Percentiles rank a stretch among this genome's conserved stretches.
phyloP scores from a whole-genome alignment of 257 asterid genomes.

The Solanum medicagineum region DNA sequence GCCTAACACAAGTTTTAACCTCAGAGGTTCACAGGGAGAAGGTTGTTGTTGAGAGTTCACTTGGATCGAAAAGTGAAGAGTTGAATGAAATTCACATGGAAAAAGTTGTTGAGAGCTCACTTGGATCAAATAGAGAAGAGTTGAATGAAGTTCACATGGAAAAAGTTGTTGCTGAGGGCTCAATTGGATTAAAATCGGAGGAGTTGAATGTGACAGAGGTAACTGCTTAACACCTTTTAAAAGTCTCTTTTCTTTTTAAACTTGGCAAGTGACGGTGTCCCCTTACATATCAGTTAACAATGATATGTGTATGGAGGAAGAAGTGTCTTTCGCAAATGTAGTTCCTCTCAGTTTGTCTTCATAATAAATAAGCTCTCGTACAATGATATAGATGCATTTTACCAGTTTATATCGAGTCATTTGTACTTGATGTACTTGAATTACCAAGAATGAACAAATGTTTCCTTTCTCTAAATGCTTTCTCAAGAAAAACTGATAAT shows the following conservation, averaged over 20 bases:
- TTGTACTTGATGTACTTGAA: neutral
- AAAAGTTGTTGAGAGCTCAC: neutral
- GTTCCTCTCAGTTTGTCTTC: neutral
- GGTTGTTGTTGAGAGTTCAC: neutral
- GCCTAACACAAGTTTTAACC: conserved; percentile 19
- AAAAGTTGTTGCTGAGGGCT: neutral
- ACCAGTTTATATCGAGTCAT: neutral
- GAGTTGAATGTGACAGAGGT: conserved; percentile 31
- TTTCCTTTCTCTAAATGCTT: neutral
- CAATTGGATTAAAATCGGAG: conserved; percentile 7
- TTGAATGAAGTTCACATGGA: conserved; percentile 6
- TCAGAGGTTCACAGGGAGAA: conserved; percentile 13
- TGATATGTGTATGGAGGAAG: neutral
- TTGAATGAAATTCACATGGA: conserved; percentile 8
- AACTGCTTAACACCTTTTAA: conserved; percentile 17
- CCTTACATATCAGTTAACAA: neutral
- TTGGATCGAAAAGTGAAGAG: conserved; percentile 10
- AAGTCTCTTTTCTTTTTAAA: neutral
- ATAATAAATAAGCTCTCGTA: neutral
- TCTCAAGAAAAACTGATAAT: neutral
- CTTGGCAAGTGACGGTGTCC: neutral
- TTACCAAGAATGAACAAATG: neutral
- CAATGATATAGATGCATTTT: neutral
- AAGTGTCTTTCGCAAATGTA: neutral
- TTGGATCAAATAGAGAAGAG: conserved; percentile 11